Conservation (phyloP, 768 basidiomycete genomes). For the Russula dissimulans region DNA sequence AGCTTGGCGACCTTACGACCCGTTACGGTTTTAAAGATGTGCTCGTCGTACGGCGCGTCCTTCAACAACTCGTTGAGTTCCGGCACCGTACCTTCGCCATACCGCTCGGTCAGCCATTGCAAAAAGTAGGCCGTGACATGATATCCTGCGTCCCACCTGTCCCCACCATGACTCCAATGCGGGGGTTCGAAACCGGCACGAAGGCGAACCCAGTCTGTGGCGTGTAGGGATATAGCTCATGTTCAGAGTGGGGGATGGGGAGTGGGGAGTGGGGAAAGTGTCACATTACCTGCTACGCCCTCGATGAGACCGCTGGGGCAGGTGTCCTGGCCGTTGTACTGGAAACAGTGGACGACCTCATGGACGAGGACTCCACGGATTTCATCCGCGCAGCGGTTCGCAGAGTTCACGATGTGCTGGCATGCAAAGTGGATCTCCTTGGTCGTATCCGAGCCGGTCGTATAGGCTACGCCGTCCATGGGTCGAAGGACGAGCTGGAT, state of each 20-base stretch:
- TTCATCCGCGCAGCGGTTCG: slow-evolving; percentile 42
- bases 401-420: slow-evolving; percentile 45
- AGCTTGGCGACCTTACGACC: slow-evolving; percentile 45
- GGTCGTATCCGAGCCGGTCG: slow-evolving; percentile 42
- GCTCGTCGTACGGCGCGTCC: slow-evolving; percentile 39
- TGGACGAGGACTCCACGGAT: slow-evolving; percentile 63
- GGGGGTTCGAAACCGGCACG: slow-evolving; percentile 50
- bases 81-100: slow-evolving; percentile 44
- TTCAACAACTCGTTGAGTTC: slow-evolving; percentile 50
- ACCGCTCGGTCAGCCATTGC: slow-evolving; percentile 50
- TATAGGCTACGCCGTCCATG: slow-evolving; percentile 66
- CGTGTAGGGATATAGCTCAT: no score
- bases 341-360: slow-evolving; percentile 75
- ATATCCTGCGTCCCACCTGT: slow-evolving; percentile 70
- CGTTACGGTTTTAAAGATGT: slow-evolving; percentile 43
- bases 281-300: slow-evolving; percentile 56
- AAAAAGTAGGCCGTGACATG: slow-evolving; percentile 67
- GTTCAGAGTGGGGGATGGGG: no score
- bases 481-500: slow-evolving; percentile 52
- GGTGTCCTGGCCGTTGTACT: slow-evolving; percentile 50
- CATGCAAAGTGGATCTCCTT: slow-evolving; percentile 74
- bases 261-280: no score
- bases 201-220: slow-evolving; percentile 61
- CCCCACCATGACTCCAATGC: slow-evolving; percentile 51
- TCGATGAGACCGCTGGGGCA: slow-evolving; percentile 69